Conservation (phyloP, 225 moss, liverwort and hornwort species). For the Sphagnum tenellum region DNA sequence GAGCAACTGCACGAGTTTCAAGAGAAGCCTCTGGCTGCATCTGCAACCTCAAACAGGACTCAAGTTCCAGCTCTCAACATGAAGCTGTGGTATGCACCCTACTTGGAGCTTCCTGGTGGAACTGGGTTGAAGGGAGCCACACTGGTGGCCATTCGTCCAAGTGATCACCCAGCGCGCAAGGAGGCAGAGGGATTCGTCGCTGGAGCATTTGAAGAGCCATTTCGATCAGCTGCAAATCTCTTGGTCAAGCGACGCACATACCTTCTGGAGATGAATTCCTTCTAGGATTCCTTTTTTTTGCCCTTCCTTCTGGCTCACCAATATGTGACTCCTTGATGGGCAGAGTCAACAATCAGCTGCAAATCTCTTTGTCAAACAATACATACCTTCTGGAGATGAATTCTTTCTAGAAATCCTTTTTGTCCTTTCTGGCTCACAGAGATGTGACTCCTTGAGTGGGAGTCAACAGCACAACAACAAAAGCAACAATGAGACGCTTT, state of each 20-base stretch:
- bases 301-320: too few relatives aligned
- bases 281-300: conserved; percentile 11
- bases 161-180: conserved; percentile 56
- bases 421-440: too few relatives aligned
- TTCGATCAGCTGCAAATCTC: conserved; percentile 57
- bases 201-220: conserved; percentile 78
- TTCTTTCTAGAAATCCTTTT: too few relatives aligned
- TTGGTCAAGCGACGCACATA: conserved; percentile 72
- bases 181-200: conserved; percentile 51
- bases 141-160: conserved; percentile 67
- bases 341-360: too few relatives aligned
- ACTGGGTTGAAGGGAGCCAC: conserved; percentile 79
- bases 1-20: conserved; percentile 74
- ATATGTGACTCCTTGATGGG: too few relatives aligned
- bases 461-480: too few relatives aligned
- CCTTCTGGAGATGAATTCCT: conserved; percentile 84
- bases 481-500: too few relatives aligned
- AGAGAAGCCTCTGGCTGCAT: conserved; percentile 68
- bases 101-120: conserved; percentile 65
- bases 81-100: conserved; percentile 85
- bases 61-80: conserved; percentile 82
- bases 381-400: too few relatives aligned
- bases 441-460: too few relatives aligned
- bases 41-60: conserved; percentile 62
- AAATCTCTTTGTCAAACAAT: too few relatives aligned